Base-by-base conservation (phyloP, 192 early-diverging fungal species). In the Pilaira anomala region DNA sequence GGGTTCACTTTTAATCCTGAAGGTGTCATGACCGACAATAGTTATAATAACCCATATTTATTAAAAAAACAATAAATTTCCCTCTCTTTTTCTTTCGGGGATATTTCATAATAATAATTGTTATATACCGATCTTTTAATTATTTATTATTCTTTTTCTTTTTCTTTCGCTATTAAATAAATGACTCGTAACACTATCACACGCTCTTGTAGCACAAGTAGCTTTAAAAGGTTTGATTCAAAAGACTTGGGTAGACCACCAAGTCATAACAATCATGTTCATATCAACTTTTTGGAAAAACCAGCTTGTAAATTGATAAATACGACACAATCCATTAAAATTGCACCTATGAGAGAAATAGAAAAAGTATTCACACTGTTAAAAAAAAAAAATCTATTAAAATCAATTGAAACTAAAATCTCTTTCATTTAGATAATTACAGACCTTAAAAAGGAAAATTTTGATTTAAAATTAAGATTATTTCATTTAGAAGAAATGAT, bases 1-100 rank as follows among this genome's bases (percentile, higher is more conserved):
- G 96, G 96, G 11, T 98, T 97, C 66, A 94, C 91, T 0, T 97
- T 89, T 60, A 87, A 91, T 65, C 81, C 81, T 46, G 88, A 87
- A 46, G 88, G 88, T 16, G 82, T 88, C 48, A 83, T 89, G 78
- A 73, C 75, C 16, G 76, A 73, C 16, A 74, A 73, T 48, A 65
- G 55, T 40, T 56, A 54, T 45, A 54, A 54, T 8, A 33, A 36
- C 12, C 13, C 50, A 46, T 46, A 46, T 46, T 18, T 46, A 46
- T 46, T 24, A 50, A 24, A 24, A 33, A 18, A 55, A 36, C 16
- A 26, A 53, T 18, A 53, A 16, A n/a, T 28, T 6, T 36, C 11
- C 30, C 30, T 36, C 33, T n/a, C n/a, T n/a, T n/a, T n/a, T n/a
- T n/a, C n/a, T n/a, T n/a, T n/a, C n/a, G n/a, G 33, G 33, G 33